Evolutionary conservation across 441 rosid genomes (phyloP).

Genomic region (Pelargonium citronellum): DNA sequence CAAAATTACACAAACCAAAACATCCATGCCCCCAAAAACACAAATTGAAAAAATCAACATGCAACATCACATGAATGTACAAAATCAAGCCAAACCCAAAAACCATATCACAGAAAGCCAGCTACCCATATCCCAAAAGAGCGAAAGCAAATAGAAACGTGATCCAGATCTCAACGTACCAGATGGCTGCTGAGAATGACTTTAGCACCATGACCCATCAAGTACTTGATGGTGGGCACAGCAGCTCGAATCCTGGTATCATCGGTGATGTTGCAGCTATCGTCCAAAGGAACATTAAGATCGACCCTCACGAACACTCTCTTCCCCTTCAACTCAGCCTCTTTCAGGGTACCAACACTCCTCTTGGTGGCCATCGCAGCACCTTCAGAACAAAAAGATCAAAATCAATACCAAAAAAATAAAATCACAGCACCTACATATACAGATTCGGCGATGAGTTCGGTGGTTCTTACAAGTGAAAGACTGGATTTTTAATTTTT

Average conservation of each 20-base stretch:
- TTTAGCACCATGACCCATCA: constrained; percentile 10
- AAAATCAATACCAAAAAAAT: not conserved
- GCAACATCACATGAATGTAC: not conserved
- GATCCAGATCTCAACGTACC: not conserved
- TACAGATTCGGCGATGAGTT: not conserved
- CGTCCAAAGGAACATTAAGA: constrained; percentile 28
- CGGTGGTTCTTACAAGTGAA: not conserved
- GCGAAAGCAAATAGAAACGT: not conserved
- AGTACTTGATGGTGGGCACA: constrained; percentile 28
- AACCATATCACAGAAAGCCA: not conserved
- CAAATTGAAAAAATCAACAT: not conserved
- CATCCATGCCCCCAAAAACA: not conserved
- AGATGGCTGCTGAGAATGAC: not conserved
- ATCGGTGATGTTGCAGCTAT: constrained; percentile 23
- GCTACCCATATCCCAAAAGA: not conserved
- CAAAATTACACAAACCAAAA: not conserved
- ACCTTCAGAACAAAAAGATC: constrained; percentile 1
- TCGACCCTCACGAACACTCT: constrained; percentile 27
- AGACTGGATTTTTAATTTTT: not conserved
- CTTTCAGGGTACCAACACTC: not conserved
- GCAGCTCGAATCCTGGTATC: constrained; percentile 28
- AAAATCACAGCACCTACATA: not conserved
- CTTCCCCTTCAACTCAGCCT: constrained; percentile 17
- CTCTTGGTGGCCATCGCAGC: not conserved
- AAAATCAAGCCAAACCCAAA: constrained; percentile 5